These are phyloP conservation scores for Alternaria novae-zelandiae DNA, from an alignment of 2,329 filamentous ascomycete species.

Conservation along the genomic window DNA sequence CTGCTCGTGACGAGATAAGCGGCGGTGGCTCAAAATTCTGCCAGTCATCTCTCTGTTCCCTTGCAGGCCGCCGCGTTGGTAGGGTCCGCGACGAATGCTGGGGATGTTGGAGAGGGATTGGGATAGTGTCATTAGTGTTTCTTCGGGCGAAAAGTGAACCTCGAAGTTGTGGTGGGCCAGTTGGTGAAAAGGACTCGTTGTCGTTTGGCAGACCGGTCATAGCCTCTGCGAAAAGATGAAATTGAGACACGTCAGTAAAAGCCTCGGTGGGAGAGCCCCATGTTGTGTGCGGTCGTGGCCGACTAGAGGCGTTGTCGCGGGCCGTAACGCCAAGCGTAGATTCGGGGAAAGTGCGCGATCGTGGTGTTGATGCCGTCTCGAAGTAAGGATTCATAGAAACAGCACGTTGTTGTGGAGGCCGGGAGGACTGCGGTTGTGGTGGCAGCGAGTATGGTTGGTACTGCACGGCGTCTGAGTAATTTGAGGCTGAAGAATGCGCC, in stretches of 20 bases:
- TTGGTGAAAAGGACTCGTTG: conserved; percentile 40
- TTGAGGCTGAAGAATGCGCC: conserved; percentile 29
- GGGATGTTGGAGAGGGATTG: conserved; percentile 28
- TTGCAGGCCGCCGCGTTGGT: conserved; percentile 9
- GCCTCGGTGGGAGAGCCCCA: conserved; percentile 45
- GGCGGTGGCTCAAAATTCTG: conserved; percentile 34
- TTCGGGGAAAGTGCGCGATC: conserved; percentile 39
- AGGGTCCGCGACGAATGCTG: conserved; percentile 16
- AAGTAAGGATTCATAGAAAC: conserved; percentile 28
- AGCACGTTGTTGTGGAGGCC: conserved; percentile 17
- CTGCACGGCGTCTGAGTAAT: conserved; percentile 18
- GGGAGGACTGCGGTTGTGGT: conserved; percentile 1
- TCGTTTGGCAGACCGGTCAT: conserved; percentile 43
- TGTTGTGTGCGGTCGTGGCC: conserved; percentile 39
- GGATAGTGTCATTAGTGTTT: conserved; percentile 33
- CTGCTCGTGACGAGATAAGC: conserved; percentile 11
- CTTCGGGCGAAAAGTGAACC: conserved; percentile 43
- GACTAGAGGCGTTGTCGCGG: conserved; percentile 22
- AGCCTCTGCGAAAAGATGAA: conserved; percentile 49
- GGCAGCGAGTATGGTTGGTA: conserved; percentile 24
- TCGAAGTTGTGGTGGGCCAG: conserved; percentile 39
- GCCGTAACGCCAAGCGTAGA: conserved; percentile 23
- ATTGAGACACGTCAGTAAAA: conserved; percentile 45
- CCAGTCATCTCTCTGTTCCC: conserved; percentile 27
- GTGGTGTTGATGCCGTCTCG: conserved; percentile 26